Base-by-base conservation (phyloP, 257 asterid species). In the Solanum ahanhuiri region DNA sequence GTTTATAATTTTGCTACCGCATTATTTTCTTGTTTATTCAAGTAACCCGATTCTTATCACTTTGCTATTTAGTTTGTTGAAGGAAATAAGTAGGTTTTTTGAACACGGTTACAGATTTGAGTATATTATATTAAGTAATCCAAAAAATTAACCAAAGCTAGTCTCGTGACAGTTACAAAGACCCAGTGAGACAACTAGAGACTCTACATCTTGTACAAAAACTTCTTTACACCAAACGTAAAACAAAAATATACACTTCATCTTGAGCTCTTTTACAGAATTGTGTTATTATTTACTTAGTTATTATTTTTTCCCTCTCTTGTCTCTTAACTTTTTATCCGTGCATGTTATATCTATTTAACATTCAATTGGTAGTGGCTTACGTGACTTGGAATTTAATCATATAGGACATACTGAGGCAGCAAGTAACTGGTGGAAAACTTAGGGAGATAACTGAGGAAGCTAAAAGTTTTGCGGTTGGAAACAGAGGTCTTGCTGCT, bases 371-470 rank as follows among this genome's bases (percentile, higher is more conserved):
- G 83, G 63, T 70, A 77, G 85, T 83, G 77, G 83, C 89, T 81
- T 82, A 54, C 83, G 63, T 85, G 89, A 86, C 88, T 23, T 34
- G 35, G 79, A 83, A 88, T 73, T 85, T 86, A 30, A 89, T 83
- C 90, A 60, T 91, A 86, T 91, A 95, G 98, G 98, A 95, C 81
- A 79, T 96, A 23, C 94, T 98, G 98, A 95, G 94, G 89, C 98
- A 97, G 85, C 98, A 93, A 70, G 96, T 97, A 87, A 97, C 98
- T 18, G 98, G 99, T 84, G 98, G 96, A 87, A 97, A 95, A 88
- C 98, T 95, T 81, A 92, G 98, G 90, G 98, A 97, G 92, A 94
- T 95, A 88, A 95, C 98, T 2, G 98, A 95, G 89, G 98, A 97
- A 87, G 99, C 98, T 86, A 97, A 97, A 88, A 71, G 79, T 84